These are phyloP conservation scores for Penicillium sp. DNA, from an alignment of 2,329 filamentous ascomycete species.

Conservation along the genomic window DNA sequence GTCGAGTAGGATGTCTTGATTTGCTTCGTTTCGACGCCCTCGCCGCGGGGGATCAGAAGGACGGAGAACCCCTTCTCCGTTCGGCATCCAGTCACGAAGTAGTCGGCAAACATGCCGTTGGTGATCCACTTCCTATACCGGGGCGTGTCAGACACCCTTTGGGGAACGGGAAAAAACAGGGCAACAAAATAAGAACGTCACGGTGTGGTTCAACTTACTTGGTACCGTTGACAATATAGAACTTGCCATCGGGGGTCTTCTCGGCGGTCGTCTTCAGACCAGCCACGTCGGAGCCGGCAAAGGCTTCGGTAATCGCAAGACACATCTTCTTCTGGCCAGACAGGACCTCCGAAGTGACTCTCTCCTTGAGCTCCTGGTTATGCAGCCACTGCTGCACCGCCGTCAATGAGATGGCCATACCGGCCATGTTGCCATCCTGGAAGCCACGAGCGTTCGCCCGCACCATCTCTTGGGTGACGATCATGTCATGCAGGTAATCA, in stretches of 20 bases:
- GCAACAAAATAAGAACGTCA: too few species aligned
- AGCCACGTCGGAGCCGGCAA: constrained; percentile 77
- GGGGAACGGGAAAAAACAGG: too few species aligned
- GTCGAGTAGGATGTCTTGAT: constrained; percentile 67
- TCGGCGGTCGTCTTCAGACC: constrained; percentile 70
- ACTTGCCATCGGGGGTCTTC: constrained; percentile 68
- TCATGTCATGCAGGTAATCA: constrained; percentile 80
- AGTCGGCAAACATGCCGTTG: constrained; percentile 72
- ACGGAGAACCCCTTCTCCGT: constrained; percentile 76
- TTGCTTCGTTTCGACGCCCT: constrained; percentile 60
- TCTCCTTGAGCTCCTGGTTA: constrained; percentile 59
- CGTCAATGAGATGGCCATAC: constrained; percentile 76
- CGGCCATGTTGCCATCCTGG: constrained; percentile 79
- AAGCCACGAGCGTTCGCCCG: constrained; percentile 71
- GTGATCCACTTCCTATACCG: constrained; percentile 75
- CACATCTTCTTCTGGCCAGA: constrained; percentile 82
- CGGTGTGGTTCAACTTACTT: constrained; percentile 21
- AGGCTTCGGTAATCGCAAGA: constrained; percentile 81
- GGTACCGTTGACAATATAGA: constrained; percentile 54
- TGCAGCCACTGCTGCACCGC: constrained; percentile 74
- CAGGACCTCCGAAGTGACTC: constrained; percentile 65
- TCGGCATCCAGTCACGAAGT: constrained; percentile 74
- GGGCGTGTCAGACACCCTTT: too few species aligned
- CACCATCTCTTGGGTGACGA: constrained; percentile 66
- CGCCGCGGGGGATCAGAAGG: constrained; percentile 65